Percentiles rank a stretch among this genome's conserved stretches.
Evolutionary conservation across 2,329 filamentous ascomycete species (phyloP).

Genomic region (Microcyclosporella mali): DNA sequence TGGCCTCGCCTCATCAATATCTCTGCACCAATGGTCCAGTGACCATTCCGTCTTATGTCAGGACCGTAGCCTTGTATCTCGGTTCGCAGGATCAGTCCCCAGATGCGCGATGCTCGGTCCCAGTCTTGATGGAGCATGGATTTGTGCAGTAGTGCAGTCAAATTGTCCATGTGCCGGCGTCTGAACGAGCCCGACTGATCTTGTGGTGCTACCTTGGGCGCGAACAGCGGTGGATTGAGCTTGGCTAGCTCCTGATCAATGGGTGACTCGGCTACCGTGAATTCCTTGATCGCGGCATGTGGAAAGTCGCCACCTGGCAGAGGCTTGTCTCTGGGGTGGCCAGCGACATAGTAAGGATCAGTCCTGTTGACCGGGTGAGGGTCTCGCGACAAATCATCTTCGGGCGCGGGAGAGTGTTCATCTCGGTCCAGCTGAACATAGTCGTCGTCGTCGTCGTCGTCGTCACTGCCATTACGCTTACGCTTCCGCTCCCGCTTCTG

Average conservation of each 20-base stretch:
- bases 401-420: constrained; percentile 2
- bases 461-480: constrained; percentile 17
- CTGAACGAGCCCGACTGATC: constrained; percentile 32
- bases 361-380: constrained; percentile 24
- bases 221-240: constrained; percentile 38
- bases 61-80: constrained; percentile 52
- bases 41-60: constrained; percentile 62
- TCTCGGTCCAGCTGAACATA: constrained; percentile 7
- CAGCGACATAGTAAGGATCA: constrained; percentile 37
- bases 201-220: constrained; percentile 17
- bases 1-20: constrained; percentile 59
- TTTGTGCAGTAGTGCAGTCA: constrained; percentile 65
- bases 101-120: constrained; percentile 64
- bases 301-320: constrained; percentile 41
- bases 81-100: constrained; percentile 64
- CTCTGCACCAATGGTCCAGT: constrained; percentile 82
- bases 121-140: constrained; percentile 68
- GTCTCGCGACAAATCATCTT: constrained; percentile 12
- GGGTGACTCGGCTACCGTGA: constrained; percentile 13
- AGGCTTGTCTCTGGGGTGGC: constrained; percentile 34
- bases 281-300: constrained; percentile 33
- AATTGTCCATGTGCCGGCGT: constrained; percentile 55
- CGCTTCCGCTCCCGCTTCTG: constrained; percentile 25
- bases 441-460: constrained; percentile 12
- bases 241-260: constrained; percentile 37